A percentile compares a stretch with the other conserved stretches of the same genome.
These are phyloP conservation scores for Zygnema circumcarinatum DNA, from an alignment of 139 green algal species.

Conservation along the genomic window DNA sequence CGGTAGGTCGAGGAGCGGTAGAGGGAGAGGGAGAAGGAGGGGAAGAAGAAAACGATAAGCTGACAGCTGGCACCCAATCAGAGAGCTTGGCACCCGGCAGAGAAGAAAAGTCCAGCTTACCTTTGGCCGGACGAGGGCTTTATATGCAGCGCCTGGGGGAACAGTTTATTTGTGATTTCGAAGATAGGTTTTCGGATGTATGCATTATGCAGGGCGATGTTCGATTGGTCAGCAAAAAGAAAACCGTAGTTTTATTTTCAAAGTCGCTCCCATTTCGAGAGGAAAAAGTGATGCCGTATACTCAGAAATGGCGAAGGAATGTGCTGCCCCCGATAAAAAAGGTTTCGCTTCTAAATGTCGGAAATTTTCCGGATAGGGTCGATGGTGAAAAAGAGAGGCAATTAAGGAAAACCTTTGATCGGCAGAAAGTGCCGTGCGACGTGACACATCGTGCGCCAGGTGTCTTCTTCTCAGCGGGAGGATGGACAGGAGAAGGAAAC, in stretches of 20 bases:
- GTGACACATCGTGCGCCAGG: neutral
- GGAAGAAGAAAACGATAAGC: neutral
- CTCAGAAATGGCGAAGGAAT: neutral
- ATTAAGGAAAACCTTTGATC: neutral
- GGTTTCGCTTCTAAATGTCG: neutral
- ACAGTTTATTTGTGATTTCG: neutral
- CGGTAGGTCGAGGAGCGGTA: neutral
- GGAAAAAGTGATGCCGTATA: neutral
- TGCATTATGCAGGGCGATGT: neutral
- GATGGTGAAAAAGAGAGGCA: neutral
- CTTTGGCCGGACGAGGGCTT: neutral
- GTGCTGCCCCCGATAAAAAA: neutral
- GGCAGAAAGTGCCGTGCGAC: neutral
- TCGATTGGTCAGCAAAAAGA: neutral
- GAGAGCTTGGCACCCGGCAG: no score
- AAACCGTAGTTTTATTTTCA: neutral
- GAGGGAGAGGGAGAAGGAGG: neutral
- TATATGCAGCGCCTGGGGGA: neutral
- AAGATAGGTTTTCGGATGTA: neutral
- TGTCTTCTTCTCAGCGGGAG: neutral
- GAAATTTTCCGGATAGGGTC: neutral
- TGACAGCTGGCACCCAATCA: neutral
- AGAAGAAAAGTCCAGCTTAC: neutral
- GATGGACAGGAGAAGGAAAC: neutral
- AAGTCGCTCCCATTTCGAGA: neutral